These are phyloP conservation scores for Xylaria hypoxylon DNA, from an alignment of 2,329 filamentous ascomycete genomes.

Conservation along the genomic window DNA sequence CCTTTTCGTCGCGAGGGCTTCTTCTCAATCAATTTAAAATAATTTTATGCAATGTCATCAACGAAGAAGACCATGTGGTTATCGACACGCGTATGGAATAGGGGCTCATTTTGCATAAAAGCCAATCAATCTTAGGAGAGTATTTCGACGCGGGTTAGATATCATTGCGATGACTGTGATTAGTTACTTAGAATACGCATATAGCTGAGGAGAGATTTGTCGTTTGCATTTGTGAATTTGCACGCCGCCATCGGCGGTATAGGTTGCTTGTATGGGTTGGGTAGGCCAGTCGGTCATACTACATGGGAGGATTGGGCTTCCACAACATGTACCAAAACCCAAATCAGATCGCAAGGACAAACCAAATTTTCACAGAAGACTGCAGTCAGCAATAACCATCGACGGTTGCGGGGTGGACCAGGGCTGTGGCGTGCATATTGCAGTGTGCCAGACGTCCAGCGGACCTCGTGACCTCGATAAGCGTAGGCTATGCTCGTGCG, in stretches of 20 bases:
- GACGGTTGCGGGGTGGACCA: conserved; percentile 17
- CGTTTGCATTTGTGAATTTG: conserved; percentile 11
- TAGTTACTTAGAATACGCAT: neutral
- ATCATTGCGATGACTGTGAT: neutral
- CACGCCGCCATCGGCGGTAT: conserved; percentile 31
- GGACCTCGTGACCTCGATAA: conserved; percentile 45
- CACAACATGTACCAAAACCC: conserved; percentile 24
- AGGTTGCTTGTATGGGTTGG: conserved; percentile 11
- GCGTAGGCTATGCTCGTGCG: conserved; percentile 19
- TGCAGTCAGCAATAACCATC: conserved; percentile 36
- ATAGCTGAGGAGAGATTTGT: neutral
- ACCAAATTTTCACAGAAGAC: conserved; percentile 9
- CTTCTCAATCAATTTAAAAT: neutral
- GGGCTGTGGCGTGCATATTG: conserved; percentile 38
- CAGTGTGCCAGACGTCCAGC: conserved; percentile 44
- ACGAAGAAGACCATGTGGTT: neutral
- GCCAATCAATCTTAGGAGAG: neutral
- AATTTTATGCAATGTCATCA: neutral
- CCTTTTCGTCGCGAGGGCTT: conserved; percentile 3
- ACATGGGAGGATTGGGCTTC: conserved; percentile 27
- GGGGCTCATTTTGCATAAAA: neutral
- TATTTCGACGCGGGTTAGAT: neutral
- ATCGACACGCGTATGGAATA: neutral
- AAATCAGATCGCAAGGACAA: conserved; percentile 28
- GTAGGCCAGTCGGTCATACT: conserved; percentile 3